Conservation (phyloP, 1,284 basidiomycete species). For the Cryptococcus neoformans region DNA sequence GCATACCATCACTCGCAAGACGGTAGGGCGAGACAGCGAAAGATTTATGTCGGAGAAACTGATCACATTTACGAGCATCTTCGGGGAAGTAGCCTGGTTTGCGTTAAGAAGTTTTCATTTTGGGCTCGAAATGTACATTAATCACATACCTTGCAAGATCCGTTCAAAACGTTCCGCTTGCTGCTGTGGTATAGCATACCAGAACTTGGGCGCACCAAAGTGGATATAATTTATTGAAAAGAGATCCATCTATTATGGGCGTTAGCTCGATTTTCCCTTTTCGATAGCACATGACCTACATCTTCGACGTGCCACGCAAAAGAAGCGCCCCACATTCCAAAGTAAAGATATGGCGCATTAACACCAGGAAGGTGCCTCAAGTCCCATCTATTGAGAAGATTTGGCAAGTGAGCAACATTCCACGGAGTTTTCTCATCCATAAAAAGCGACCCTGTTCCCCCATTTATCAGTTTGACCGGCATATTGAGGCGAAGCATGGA, state of each 20-base stretch:
- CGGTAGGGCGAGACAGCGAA: constrained; percentile 88
- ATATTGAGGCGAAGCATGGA: not conserved
- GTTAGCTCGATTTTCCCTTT: too few species aligned
- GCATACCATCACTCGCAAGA: constrained; percentile 73
- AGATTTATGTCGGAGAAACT: constrained; percentile 96
- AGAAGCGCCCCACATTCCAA: constrained; percentile 98
- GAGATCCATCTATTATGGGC: constrained; percentile 69
- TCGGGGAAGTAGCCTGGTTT: constrained; percentile 75
- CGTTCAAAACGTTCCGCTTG: constrained; percentile 73
- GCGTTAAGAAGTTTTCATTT: not conserved
- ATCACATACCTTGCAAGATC: constrained; percentile 67
- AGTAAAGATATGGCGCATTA: constrained; percentile 96
- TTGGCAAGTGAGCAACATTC: constrained; percentile 92
- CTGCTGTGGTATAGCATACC: constrained; percentile 93
- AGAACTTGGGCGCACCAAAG: constrained; percentile 93
- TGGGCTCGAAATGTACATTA: not conserved
- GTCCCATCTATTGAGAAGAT: constrained; percentile 73
- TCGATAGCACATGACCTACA: constrained; percentile 31
- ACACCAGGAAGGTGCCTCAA: constrained; percentile 81
- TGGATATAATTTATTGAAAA: constrained; percentile 99
- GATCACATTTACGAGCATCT: constrained; percentile 77
- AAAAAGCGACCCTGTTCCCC: constrained; percentile 65
- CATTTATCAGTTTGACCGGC: constrained; percentile 21
- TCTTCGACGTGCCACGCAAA: constrained; percentile 99
- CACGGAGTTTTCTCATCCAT: constrained; percentile 75